Conservation (phyloP, 2,329 filamentous ascomycete species). For the Penicillium sp. region DNA sequence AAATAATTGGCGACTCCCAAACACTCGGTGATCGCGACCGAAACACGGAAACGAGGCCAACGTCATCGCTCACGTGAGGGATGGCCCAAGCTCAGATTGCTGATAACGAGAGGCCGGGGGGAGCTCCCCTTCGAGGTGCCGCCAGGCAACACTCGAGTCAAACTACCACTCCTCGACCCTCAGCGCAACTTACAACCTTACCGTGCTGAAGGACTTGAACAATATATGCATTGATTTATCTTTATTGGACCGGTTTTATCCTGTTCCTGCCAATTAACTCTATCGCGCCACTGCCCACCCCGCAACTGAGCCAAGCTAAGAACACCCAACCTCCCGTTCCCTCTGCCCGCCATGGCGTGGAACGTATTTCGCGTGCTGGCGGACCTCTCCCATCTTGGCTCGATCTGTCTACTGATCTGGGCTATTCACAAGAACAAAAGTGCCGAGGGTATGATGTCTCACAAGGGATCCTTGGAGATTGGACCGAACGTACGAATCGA, state of each 20-base stretch:
- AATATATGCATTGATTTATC: no score
- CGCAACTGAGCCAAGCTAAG: slow-evolving; percentile 5
- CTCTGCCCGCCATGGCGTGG: slow-evolving; percentile 25
- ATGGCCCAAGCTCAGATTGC: slow-evolving; percentile 32
- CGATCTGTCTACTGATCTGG: slow-evolving; percentile 89
- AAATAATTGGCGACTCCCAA: not conserved
- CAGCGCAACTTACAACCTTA: not conserved
- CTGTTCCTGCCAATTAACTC: not conserved
- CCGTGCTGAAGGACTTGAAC: no score
- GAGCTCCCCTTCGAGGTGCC: slow-evolving; percentile 15
- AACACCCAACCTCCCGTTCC: slow-evolving; percentile 2
- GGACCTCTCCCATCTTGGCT: slow-evolving; percentile 82
- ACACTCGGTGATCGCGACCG: not conserved
- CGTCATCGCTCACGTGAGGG: slow-evolving; percentile 35
- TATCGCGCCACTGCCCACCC: not conserved
- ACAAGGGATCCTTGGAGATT: not conserved
- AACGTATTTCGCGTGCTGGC: slow-evolving; percentile 75
- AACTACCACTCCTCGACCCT: not conserved
- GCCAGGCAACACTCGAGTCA: slow-evolving; percentile 1
- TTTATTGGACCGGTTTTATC: not conserved
- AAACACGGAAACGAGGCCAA: slow-evolving; percentile 13
- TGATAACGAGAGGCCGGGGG: slow-evolving; percentile 22
- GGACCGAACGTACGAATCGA: not conserved
- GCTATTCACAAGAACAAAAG: slow-evolving; percentile 87
- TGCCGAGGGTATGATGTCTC: slow-evolving; percentile 69